Conservation (phyloP, 176 grass and related monocot species). For the Rhynchospora pubera region DNA sequence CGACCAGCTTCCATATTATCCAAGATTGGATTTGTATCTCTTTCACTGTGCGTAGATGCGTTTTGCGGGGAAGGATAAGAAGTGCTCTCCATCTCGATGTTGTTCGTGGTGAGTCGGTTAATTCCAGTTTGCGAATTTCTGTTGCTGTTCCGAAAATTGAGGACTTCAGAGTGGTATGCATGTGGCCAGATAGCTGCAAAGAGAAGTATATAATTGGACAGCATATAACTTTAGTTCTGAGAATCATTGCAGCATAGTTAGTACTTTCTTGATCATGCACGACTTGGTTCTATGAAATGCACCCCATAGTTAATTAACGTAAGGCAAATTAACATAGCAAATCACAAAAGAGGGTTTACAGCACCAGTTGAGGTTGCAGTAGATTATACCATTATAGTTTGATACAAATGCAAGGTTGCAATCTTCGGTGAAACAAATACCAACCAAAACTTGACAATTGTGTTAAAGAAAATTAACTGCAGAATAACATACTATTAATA, state of each 20-base stretch:
- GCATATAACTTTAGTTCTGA: neutral
- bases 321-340: neutral
- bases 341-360: neutral
- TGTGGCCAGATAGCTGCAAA: constrained; percentile 21
- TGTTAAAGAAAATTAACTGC: neutral
- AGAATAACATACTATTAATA: neutral
- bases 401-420: neutral
- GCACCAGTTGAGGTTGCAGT: neutral
- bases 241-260: neutral
- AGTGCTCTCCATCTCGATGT: neutral
- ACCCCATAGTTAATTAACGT: neutral
- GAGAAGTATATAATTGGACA: neutral
- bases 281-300: neutral
- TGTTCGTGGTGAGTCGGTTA: neutral
- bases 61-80: neutral
- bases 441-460: neutral
- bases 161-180: constrained; percentile 8
- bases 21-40: constrained; percentile 3
- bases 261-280: neutral
- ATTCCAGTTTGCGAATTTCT: neutral
- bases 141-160: neutral
- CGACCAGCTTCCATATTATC: neutral
- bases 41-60: neutral
- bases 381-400: neutral
- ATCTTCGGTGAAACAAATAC: neutral